These are phyloP conservation scores for Macroventuria anomochaeta DNA, from an alignment of 2,329 filamentous ascomycete genomes.

Conservation along the genomic window DNA sequence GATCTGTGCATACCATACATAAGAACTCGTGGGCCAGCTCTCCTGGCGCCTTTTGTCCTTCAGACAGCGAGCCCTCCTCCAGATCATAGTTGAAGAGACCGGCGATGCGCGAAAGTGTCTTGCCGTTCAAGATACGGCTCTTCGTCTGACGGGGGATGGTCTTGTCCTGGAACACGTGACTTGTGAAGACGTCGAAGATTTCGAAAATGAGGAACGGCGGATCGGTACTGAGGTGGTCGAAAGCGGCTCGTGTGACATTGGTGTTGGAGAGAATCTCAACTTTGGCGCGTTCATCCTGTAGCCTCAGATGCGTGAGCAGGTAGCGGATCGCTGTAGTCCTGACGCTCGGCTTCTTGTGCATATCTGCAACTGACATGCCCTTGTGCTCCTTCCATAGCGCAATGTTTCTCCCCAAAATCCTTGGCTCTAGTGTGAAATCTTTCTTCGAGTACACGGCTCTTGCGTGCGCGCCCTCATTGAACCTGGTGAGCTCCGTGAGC, in stretches of 20 bases:
- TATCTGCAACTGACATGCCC: conserved; percentile 65
- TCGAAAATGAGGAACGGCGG: conserved; percentile 76
- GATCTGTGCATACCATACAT: conserved; percentile 74
- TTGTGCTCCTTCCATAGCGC: conserved; percentile 65
- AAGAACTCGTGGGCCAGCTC: conserved; percentile 78
- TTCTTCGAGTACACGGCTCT: conserved; percentile 78
- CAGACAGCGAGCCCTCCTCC: conserved; percentile 54
- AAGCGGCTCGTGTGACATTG: conserved; percentile 71
- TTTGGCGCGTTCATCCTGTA: conserved; percentile 78
- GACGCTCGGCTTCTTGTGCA: conserved; percentile 73
- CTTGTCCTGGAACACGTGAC: conserved; percentile 75
- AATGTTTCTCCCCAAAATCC: conserved; percentile 80
- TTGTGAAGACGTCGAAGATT: conserved; percentile 73
- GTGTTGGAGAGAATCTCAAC: conserved; percentile 81
- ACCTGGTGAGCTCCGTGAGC: conserved; percentile 81
- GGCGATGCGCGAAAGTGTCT: conserved; percentile 71
- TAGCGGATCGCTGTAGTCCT: conserved; percentile 84
- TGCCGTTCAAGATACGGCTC: conserved; percentile 75
- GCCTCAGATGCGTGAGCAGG: conserved; percentile 78
- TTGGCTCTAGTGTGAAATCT: conserved; percentile 73
- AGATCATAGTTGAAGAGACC: conserved; percentile 50
- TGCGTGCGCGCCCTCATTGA: conserved; percentile 84
- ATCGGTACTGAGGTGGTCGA: conserved; percentile 79
- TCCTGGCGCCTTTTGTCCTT: conserved; percentile 63
- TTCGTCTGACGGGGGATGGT: conserved; percentile 77